phyloP scores from a whole-genome alignment of 176 grass and related monocot species.

The Carex scoparia region DNA sequence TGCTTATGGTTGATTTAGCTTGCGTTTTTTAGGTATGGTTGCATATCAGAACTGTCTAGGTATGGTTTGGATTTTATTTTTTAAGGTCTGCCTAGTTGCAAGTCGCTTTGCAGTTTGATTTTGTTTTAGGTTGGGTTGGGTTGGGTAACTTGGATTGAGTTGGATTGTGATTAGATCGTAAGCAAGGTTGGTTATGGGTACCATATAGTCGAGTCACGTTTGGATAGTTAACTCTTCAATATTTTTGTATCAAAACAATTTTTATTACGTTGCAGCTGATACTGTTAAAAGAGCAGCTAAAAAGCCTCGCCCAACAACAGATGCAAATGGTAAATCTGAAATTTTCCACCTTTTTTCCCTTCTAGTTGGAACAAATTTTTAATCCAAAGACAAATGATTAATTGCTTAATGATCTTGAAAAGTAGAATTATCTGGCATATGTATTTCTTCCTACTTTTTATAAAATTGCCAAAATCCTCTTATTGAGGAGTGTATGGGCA shows the following conservation, averaged over 20 bases:
- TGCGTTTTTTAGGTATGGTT: neutral
- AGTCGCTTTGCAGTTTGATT: neutral
- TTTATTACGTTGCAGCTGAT: neutral
- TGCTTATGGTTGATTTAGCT: neutral
- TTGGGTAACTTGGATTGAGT: neutral
- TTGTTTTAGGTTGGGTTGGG: neutral
- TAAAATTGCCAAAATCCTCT: neutral
- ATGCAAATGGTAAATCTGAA: slow-evolving; percentile 20
- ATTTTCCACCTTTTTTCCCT: neutral
- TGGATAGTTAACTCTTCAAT: neutral
- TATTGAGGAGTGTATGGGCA: neutral
- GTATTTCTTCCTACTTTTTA: neutral
- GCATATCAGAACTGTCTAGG: neutral
- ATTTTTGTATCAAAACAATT: slow-evolving; percentile 10
- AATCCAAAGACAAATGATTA: neutral
- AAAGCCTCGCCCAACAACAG: slow-evolving; percentile 20
- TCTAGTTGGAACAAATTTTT: neutral
- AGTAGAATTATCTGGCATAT: neutral
- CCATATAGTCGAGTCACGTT: neutral
- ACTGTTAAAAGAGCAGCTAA: slow-evolving; percentile 7
- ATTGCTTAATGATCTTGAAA: neutral
- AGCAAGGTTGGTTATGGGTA: neutral
- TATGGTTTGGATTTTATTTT: neutral
- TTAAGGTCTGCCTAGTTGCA: neutral
- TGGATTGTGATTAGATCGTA: neutral